Evolutionary conservation across 2,329 filamentous ascomycete species (phyloP), one percentile per base, ranked within the genome.

Genomic region (Ceratocystis lukuohia): DNA sequence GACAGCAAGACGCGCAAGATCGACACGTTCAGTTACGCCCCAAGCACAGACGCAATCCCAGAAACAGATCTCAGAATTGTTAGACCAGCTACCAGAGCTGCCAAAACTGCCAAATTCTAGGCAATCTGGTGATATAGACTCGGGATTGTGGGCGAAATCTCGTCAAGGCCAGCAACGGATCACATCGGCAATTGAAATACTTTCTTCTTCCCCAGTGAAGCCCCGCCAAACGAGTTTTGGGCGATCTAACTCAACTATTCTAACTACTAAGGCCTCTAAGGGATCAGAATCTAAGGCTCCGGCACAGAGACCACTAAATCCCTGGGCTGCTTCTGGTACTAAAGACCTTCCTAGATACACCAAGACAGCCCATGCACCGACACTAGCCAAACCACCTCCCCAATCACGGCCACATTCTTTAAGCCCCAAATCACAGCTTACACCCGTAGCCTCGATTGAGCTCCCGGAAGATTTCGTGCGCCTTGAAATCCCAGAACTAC

Each of bases 311-410:
- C 33, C 57, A 17, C 17, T 65, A 28, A 56, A 68, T 56, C 63
- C 61, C 6, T 66, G 64, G 67, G 66, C 44, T 22, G 62, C 62
- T 7, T n/a, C 62, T 15, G 56, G 45, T 5, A 17, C 62, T 17
- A 57, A 28, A 22, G 25, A 45, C 12, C 44, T 41, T 15, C 62
- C 57, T 30, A 20, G 5, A 6, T n/a, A 3, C 15, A 25, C 30
- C 33, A 65, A 65, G 25, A 62, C 45, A 28, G 66, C 66, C 17
- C 62, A 57, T 53, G 62, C 12, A 6, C 53, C 37, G 8, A 50
- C 44, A 30, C 12, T 28, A 8, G 45, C 61, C 5, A 63, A 63
- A 15, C 17, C 22, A 10, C 25, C 41, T 28, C 22, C 22, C 10
- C 44, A 41, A n/a, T 33, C 44, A 25, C 33, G 22, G 22, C 25